Conservation (phyloP, 2,329 filamentous ascomycete species). For the Tolypocladium capitatum region DNA sequence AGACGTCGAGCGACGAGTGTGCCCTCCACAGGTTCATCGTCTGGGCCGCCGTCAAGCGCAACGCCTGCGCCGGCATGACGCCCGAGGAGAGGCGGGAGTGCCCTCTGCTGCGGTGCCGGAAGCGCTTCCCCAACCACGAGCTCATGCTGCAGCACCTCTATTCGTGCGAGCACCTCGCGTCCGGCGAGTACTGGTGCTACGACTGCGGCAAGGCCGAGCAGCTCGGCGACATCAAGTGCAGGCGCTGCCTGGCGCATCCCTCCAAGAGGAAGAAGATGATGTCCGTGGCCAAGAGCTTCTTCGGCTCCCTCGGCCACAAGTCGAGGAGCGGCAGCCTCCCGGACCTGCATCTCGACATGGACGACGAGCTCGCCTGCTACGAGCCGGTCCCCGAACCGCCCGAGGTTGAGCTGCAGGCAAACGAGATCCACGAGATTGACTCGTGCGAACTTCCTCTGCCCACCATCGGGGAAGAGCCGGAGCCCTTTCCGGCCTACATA, state of each 20-base stretch:
- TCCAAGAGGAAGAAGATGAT: slow-evolving; percentile 39
- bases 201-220: slow-evolving; percentile 38
- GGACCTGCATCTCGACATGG: slow-evolving; percentile 14
- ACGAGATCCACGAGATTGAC: slow-evolving; percentile 40
- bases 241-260: slow-evolving; percentile 33
- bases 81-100: slow-evolving; percentile 35
- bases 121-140: slow-evolving; percentile 37
- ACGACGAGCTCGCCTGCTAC: slow-evolving; percentile 32
- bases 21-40: slow-evolving; percentile 41
- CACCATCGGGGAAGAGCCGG: slow-evolving; percentile 12
- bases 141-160: slow-evolving; percentile 40
- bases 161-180: slow-evolving; percentile 23
- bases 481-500: slow-evolving; percentile 4
- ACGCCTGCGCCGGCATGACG: slow-evolving; percentile 33
- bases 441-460: slow-evolving; percentile 28
- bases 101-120: slow-evolving; percentile 36
- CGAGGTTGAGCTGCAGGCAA: slow-evolving; percentile 32
- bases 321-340: slow-evolving; percentile 20
- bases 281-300: slow-evolving; percentile 39
- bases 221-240: slow-evolving; percentile 38
- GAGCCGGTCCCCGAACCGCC: slow-evolving; percentile 23
- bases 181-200: slow-evolving; percentile 43
- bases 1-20: slow-evolving; percentile 34
- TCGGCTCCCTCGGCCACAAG: slow-evolving; percentile 37
- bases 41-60: slow-evolving; percentile 43